A percentile compares a stretch with the other conserved stretches of the same genome.
phyloP scores from a whole-genome alignment of 768 basidiomycete genomes.

The Thelephora ganbajun region DNA sequence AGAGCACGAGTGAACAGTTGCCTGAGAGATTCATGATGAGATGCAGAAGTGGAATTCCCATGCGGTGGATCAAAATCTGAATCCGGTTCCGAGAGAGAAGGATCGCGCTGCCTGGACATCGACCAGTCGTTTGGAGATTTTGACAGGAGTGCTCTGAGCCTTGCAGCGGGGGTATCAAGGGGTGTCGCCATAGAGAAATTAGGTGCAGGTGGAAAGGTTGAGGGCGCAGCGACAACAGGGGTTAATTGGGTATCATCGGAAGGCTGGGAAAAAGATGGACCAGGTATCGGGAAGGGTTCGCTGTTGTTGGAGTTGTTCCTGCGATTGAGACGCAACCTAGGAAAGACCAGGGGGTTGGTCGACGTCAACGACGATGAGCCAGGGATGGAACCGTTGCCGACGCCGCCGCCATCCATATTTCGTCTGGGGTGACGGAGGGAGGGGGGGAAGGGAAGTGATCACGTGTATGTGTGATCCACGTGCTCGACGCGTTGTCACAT shows the following conservation, averaged over 20 bases:
- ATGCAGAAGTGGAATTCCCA: slow-evolving; percentile 13
- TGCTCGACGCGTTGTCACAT: too few species aligned
- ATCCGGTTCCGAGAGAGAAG: slow-evolving; percentile 32
- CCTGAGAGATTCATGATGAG: slow-evolving; percentile 42
- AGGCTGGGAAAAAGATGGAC: too few species aligned
- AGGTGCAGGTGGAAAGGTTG: slow-evolving; percentile 10
- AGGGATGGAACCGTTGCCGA: too few species aligned
- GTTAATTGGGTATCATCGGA: slow-evolving; percentile 23
- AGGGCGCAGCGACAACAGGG: slow-evolving; percentile 16
- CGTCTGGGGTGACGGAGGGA: too few species aligned
- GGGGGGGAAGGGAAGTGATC: too few species aligned
- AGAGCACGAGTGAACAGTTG: slow-evolving; percentile 54
- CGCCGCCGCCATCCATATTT: too few species aligned
- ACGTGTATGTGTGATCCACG: too few species aligned
- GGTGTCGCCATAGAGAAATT: slow-evolving; percentile 5
- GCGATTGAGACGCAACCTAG: too few species aligned
- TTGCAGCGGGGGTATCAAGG: slow-evolving; percentile 39
- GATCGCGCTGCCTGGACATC: slow-evolving; percentile 11
- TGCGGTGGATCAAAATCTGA: slow-evolving; percentile 45
- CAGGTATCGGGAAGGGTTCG: too few species aligned
- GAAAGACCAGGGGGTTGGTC: too few species aligned
- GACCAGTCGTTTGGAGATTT: slow-evolving; percentile 29
- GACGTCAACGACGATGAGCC: too few species aligned
- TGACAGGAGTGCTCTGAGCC: slow-evolving; percentile 47
- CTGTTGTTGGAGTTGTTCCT: too few species aligned